These are phyloP conservation scores for Magnolia sinica DNA, from an alignment of 164 flowering plant species.

Conservation along the genomic window DNA sequence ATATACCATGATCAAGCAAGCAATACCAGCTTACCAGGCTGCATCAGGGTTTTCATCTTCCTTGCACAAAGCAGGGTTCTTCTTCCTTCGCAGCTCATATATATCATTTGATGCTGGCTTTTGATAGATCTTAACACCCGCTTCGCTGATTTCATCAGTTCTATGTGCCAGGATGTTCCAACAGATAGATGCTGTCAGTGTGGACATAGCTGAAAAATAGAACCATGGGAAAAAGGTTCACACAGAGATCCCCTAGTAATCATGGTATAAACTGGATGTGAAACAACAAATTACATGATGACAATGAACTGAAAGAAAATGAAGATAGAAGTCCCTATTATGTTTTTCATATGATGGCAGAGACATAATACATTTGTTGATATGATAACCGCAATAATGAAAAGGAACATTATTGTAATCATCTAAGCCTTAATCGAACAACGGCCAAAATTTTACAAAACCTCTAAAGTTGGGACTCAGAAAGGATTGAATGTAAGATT, in stretches of 20 bases:
- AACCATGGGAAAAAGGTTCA: conserved; percentile 2
- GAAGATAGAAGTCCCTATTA: background rate
- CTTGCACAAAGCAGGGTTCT: conserved; percentile 77
- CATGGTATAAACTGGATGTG: background rate
- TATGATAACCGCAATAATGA: background rate
- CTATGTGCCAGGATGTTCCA: conserved; percentile 93
- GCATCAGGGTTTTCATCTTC: conserved; percentile 92
- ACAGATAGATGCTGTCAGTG: conserved; percentile 82
- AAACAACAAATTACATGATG: background rate
- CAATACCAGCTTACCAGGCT: conserved; percentile 63
- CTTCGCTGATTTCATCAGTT: conserved; percentile 74
- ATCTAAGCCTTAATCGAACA: too few species aligned
- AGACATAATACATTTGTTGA: background rate
- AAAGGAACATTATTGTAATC: background rate
- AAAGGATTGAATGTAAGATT: too few species aligned
- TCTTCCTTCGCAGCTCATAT: conserved; percentile 79
- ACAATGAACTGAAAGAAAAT: background rate
- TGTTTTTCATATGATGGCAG: background rate
- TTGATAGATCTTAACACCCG: conserved; percentile 83
- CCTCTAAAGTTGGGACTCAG: too few species aligned
- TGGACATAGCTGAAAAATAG: conserved; percentile 58
- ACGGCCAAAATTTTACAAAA: too few species aligned
- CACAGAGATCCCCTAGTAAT: background rate
- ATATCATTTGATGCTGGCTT: conserved; percentile 86
- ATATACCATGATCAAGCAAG: background rate